Evolutionary conservation across 1,284 basidiomycete genomes (phyloP).

Genomic region (Ustilago tritici): DNA sequence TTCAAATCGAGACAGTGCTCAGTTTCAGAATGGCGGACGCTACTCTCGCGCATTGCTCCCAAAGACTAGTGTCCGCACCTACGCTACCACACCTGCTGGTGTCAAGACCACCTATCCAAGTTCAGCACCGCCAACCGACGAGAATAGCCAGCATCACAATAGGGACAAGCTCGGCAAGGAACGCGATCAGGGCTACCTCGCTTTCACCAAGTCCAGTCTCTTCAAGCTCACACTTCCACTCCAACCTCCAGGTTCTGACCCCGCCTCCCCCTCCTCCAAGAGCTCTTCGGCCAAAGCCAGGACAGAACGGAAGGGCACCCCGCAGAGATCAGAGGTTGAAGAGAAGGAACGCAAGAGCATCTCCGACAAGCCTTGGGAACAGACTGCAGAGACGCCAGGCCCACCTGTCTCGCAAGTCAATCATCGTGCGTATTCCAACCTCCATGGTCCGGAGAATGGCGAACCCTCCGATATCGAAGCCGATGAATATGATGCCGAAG

Average conservation of each 20-base stretch:
- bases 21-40: neutral
- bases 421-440: conserved; percentile 33
- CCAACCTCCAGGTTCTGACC: conserved; percentile 41
- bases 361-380: conserved; percentile 41
- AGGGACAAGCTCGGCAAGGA: conserved; percentile 21
- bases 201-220: conserved; percentile 62
- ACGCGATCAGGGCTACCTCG: conserved; percentile 55
- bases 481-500: conserved; percentile 58
- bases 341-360: conserved; percentile 25
- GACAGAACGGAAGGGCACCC: conserved; percentile 16
- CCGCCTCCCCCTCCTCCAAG: conserved; percentile 38
- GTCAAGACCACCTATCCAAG: conserved; percentile 55
- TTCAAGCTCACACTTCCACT: conserved; percentile 60
- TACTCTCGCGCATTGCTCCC: neutral
- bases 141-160: conserved; percentile 40
- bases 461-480: conserved; percentile 51
- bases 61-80: conserved; percentile 7
- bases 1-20: neutral
- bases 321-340: conserved; percentile 6
- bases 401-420: conserved; percentile 47
- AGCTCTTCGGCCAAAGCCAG: conserved; percentile 29
- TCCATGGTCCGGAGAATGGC: conserved; percentile 50
- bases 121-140: conserved; percentile 36
- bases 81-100: conserved; percentile 40
- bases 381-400: conserved; percentile 42